Conservation (phyloP, 441 rosid genomes). For the Pelargonium cotyledonis region DNA sequence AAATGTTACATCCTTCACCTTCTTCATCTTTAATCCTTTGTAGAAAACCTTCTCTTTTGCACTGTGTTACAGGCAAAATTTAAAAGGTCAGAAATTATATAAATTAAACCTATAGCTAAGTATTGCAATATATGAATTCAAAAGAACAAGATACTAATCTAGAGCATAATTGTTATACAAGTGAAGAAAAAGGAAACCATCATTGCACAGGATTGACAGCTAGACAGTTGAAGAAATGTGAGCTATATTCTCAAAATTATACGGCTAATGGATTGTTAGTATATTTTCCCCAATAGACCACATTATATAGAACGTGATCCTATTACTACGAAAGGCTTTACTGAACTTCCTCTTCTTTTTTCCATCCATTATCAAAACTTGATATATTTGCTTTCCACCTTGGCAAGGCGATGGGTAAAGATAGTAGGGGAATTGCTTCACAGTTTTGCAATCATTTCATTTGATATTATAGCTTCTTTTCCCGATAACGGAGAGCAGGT, state of each 20-base stretch:
- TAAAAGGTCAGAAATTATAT: constrained; percentile 6
- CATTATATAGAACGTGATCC: not conserved
- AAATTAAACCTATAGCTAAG: not conserved
- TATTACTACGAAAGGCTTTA: not conserved
- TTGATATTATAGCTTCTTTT: not conserved
- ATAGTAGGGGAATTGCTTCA: not conserved
- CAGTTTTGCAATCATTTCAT: not conserved
- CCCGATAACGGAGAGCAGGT: not conserved
- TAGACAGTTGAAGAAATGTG: not conserved
- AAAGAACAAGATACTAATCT: not conserved
- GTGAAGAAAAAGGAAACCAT: not conserved
- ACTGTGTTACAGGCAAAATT: constrained; percentile 33
- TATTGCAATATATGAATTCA: not conserved
- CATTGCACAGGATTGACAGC: not conserved
- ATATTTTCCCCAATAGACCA: not conserved
- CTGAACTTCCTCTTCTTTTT: not conserved
- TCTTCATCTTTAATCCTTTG: constrained; percentile 87
- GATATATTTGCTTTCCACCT: not conserved
- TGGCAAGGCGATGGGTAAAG: not conserved
- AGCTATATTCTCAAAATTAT: not conserved
- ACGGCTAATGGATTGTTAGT: not conserved
- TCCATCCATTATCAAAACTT: not conserved
- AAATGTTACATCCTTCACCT: constrained; percentile 93
- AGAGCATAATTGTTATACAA: not conserved
- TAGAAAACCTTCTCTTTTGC: constrained; percentile 90